phyloP scores from a whole-genome alignment of 495 filamentous ascomycete species.

The Filosporella fistucella region DNA sequence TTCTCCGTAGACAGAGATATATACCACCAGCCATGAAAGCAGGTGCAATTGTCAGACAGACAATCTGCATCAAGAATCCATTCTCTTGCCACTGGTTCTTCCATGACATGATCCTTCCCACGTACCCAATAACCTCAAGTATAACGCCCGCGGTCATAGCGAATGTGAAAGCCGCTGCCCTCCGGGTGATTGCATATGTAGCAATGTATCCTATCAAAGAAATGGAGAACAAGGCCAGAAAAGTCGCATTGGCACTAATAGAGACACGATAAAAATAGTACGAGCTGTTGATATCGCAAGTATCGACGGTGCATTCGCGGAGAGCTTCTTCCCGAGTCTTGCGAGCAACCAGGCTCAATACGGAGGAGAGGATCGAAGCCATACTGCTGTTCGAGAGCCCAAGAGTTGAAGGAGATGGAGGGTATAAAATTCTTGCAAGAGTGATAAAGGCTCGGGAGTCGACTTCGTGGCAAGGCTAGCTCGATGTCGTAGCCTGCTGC shows the following conservation, averaged over 20 bases:
- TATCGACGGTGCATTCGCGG: constrained; percentile 15
- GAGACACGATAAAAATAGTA: constrained; percentile 25
- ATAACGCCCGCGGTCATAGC: constrained; percentile 33
- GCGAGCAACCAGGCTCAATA: constrained; percentile 7
- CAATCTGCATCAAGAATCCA: constrained; percentile 32
- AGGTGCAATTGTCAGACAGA: constrained; percentile 1
- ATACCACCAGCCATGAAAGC: not conserved
- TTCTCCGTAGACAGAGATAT: constrained; percentile 50
- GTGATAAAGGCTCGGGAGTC: not conserved
- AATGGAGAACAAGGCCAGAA: constrained; percentile 24
- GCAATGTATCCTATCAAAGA: constrained; percentile 19
- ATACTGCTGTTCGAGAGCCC: not conserved
- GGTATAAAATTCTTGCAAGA: not conserved
- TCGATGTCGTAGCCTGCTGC: too few species aligned
- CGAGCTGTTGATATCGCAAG: constrained; percentile 17
- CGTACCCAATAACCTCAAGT: constrained; percentile 37
- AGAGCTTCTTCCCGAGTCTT: not conserved
- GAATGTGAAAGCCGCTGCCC: constrained; percentile 30
- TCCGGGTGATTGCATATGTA: constrained; percentile 15
- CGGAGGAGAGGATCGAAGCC: constrained; percentile 1
- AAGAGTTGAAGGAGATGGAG: not conserved
- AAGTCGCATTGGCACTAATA: constrained; percentile 25
- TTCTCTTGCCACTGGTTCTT: constrained; percentile 33
- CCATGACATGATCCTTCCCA: constrained; percentile 34
- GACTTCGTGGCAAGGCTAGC: too few species aligned